Conservation (phyloP, 345 rosid species). For the Citrus reticulata region DNA sequence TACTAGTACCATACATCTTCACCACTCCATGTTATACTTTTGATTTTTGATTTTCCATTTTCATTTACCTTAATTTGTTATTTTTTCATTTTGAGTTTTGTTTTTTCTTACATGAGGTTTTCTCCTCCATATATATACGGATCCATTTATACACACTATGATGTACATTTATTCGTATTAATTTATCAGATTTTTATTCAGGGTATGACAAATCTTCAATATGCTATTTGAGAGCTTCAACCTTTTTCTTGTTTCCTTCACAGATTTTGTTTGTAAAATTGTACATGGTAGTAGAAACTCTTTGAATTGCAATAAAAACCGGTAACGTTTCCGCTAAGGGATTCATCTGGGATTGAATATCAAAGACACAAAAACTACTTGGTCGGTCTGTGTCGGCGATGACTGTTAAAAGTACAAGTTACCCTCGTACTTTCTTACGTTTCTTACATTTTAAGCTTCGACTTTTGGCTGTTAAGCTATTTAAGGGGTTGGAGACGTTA, state of each 20-base stretch:
- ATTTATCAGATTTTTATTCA: not conserved
- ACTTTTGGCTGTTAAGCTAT: too few species aligned
- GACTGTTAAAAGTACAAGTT: too few species aligned
- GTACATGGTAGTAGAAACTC: not conserved
- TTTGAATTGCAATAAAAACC: not conserved
- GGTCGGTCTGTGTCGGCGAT: too few species aligned
- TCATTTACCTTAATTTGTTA: not conserved
- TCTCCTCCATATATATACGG: not conserved
- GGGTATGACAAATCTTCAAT: not conserved
- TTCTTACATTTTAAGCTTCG: too few species aligned
- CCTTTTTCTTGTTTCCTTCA: not conserved
- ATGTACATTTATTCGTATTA: not conserved
- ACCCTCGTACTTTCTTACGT: too few species aligned
- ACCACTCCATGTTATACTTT: not conserved
- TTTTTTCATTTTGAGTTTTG: not conserved
- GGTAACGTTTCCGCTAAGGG: not conserved
- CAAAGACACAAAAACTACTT: too few species aligned
- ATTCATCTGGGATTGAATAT: too few species aligned
- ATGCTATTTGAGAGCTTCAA: not conserved
- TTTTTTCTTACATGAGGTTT: not conserved
- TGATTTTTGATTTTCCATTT: not conserved
- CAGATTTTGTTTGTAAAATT: not conserved
- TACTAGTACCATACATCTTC: not conserved
- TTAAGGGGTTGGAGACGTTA: too few species aligned
- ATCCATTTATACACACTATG: too few species aligned